Conservation (phyloP, 257 asterid genomes). For the Capsicum baccatum region DNA sequence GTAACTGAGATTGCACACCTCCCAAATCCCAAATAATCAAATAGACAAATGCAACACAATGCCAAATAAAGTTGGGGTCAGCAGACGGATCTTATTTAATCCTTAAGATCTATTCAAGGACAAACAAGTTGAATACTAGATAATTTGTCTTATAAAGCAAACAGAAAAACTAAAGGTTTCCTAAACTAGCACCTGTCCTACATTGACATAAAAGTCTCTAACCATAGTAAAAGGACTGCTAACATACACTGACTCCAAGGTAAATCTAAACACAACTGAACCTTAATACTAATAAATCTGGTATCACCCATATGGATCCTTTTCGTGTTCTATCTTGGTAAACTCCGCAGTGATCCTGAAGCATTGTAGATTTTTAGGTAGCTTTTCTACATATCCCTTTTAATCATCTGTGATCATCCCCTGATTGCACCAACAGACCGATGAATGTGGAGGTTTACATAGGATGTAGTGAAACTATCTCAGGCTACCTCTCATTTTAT, state of each 20-base stretch:
- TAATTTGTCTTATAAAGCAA: background rate
- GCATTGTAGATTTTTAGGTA: background rate
- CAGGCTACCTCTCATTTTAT: background rate
- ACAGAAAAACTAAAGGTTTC: background rate
- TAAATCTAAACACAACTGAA: background rate
- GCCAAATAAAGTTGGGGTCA: background rate
- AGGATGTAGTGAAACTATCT: conserved; percentile 15
- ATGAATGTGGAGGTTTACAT: background rate
- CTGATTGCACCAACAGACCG: background rate
- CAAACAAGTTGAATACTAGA: background rate
- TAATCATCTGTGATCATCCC: background rate
- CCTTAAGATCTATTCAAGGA: background rate
- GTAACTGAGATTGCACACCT: background rate
- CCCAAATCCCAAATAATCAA: background rate
- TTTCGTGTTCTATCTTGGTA: background rate
- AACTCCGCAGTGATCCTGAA: background rate
- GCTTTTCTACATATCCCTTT: background rate
- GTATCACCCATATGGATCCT: background rate
- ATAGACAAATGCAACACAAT: background rate
- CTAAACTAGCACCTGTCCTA: background rate
- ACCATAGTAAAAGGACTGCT: background rate
- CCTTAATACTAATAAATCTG: background rate
- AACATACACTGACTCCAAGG: background rate
- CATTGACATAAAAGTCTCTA: background rate
- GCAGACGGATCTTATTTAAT: background rate